Percentiles rank a stretch among this genome's conserved stretches.
These are phyloP conservation scores for Metschnikowia koreensis DNA, from an alignment of 805 yeast genomes.

Conservation along the genomic window DNA sequence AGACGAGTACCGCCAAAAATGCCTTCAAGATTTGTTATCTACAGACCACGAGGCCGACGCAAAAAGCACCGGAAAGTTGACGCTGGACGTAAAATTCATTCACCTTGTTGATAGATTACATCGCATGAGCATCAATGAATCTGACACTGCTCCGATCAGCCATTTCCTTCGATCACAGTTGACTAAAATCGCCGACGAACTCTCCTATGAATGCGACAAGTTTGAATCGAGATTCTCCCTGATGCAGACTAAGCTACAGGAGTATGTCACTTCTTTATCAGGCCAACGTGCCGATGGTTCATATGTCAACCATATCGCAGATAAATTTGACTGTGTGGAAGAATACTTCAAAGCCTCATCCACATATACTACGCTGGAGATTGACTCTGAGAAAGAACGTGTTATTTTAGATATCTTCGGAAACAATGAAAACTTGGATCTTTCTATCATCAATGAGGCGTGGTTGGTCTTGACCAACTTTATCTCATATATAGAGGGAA, in stretches of 20 bases:
- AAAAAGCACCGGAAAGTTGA: slow-evolving; percentile 10
- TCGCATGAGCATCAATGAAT: slow-evolving; percentile 27
- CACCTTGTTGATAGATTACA: slow-evolving; percentile 40
- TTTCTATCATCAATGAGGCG: slow-evolving; percentile 41
- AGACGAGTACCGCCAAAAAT: slow-evolving; percentile 33
- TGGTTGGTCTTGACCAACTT: slow-evolving; percentile 42
- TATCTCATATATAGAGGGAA: slow-evolving; percentile 31
- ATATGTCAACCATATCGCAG: slow-evolving; percentile 36
- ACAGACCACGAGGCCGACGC: slow-evolving; percentile 33
- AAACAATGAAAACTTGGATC: slow-evolving; percentile 39
- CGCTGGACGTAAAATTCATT: slow-evolving; percentile 32
- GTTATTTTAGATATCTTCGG: slow-evolving; percentile 34
- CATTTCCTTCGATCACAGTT: slow-evolving; percentile 37
- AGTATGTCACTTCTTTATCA: slow-evolving; percentile 34
- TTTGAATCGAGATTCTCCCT: slow-evolving; percentile 33
- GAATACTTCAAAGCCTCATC: slow-evolving; percentile 33
- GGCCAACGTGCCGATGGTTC: slow-evolving; percentile 36
- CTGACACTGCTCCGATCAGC: slow-evolving; percentile 30
- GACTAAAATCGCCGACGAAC: slow-evolving; percentile 28
- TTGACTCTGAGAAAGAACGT: slow-evolving; percentile 27
- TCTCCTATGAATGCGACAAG: slow-evolving; percentile 35
- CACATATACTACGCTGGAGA: slow-evolving; percentile 21
- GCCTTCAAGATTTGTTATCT: slow-evolving; percentile 36
- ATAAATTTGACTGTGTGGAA: slow-evolving; percentile 37
- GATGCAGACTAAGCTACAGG: slow-evolving; percentile 38